phyloP scores from a whole-genome alignment of 78 protist genomes.

The Dictyostelium intermedium region DNA sequence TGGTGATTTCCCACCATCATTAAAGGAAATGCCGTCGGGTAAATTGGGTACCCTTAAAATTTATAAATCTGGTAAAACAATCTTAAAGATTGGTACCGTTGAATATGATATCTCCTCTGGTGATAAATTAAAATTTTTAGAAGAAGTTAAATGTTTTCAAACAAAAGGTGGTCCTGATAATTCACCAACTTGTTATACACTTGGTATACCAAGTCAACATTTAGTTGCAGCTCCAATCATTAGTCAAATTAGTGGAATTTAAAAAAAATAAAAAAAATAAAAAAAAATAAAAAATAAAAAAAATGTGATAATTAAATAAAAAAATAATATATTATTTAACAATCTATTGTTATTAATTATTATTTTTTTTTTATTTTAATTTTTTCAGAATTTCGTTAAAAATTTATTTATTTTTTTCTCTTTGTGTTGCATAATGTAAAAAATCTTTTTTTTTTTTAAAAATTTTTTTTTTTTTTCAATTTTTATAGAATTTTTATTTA shows the following conservation, averaged over 20 bases:
- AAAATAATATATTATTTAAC: background rate
- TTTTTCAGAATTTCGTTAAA: background rate
- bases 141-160: conserved; percentile 53
- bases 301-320: background rate
- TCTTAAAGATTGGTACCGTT: conserved; percentile 16
- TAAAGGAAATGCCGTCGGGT: conserved; percentile 34
- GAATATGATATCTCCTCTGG: conserved; percentile 41
- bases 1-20: conserved; percentile 53
- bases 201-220: conserved; percentile 63
- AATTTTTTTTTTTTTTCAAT: background rate
- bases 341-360: background rate
- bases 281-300: background rate
- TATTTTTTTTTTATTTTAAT: background rate
- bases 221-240: conserved; percentile 62
- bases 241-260: background rate
- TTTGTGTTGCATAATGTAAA: too few relatives aligned
- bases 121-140: conserved; percentile 65
- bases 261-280: background rate
- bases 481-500: background rate
- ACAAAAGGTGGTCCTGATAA: conserved; percentile 4
- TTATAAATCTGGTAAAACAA: conserved; percentile 66
- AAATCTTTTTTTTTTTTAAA: background rate
- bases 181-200: conserved; percentile 46
- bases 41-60: conserved; percentile 53
- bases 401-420: background rate